Evolutionary conservation across 305 asterid species (phyloP), one percentile per base, ranked within the genome.

Genomic region (Fraxinus velutina): DNA sequence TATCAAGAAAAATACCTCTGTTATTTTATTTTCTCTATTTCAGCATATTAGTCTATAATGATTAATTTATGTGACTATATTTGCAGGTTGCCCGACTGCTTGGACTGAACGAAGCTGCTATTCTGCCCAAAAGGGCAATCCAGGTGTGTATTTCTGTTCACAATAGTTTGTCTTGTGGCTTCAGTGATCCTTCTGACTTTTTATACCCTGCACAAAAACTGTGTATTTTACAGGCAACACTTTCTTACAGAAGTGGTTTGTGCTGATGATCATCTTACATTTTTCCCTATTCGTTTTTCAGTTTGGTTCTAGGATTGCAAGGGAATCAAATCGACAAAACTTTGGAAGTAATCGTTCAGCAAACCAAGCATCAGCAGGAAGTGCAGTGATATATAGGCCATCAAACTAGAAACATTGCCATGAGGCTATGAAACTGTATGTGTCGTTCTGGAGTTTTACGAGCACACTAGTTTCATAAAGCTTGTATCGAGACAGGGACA

Each of bases 321-420:
- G 99, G 81, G 99, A 95, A 85, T 95, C 99, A 37, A 95, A 95
- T 85, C 85, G 89, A 90, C 93, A 90, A 80, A 92, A 89, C 72
- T 95, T 95, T 34, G 98, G 98, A 86, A 95, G 98, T 84, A 95
- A 93, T 78, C 93, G 98, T 78, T 97, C 99, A 33, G 99, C 98
- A 77, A 95, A 95, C 87, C 98, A 92, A 84, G 98, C 95, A 76
- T 90, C 97, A 81, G 99, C 98, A 7, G 99, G 99, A 79, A 95
- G 95, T 83, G 97, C 88, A 57, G 93, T 84, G 34, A 92, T 93
- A 84, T 10, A 83, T 37, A 83, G 87, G 36, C 68, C 88, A 57
- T 84, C 90, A 29, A 70, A 81, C 78, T 80, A 57, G 47, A 32
- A 33, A 21, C 71, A 22, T 22, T 19, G 13, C 30, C 71, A 8